Percentiles rank a stretch among this genome's conserved stretches.
Evolutionary conservation across 495 filamentous ascomycete species (phyloP).

Genomic region (Tetracladium setigerum): DNA sequence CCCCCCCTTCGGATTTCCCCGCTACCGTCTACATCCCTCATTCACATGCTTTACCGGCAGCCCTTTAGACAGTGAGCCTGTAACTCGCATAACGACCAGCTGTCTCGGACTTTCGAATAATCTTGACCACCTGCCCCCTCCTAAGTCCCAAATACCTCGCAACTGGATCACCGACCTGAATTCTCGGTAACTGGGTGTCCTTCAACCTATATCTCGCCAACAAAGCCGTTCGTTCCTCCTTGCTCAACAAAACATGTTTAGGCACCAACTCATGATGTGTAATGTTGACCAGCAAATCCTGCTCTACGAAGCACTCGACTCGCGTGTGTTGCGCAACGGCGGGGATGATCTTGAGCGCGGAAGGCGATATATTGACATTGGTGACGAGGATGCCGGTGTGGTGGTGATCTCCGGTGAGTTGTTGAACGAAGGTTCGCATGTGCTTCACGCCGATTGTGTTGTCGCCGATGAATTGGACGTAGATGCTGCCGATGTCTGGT

Average conservation of each 20-base stretch:
- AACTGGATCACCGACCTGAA: constrained; percentile 85
- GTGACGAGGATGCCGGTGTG: constrained; percentile 86
- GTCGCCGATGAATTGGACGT: constrained; percentile 84
- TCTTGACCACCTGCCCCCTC: constrained; percentile 96
- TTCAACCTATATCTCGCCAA: constrained; percentile 87
- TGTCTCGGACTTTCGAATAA: constrained; percentile 77
- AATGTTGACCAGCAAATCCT: constrained; percentile 95
- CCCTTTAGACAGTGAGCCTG: constrained; percentile 41
- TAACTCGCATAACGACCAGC: constrained; percentile 76
- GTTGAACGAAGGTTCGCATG: constrained; percentile 79
- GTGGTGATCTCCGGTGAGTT: constrained; percentile 68
- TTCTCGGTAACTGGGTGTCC: constrained; percentile 92
- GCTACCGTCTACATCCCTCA: no score
- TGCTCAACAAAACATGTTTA: constrained; percentile 81
- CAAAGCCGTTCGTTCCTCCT: constrained; percentile 78
- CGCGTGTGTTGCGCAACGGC: constrained; percentile 58
- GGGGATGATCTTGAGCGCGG: constrained; percentile 77
- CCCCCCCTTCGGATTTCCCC: no score
- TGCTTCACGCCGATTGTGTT: constrained; percentile 78
- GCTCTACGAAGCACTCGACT: constrained; percentile 91
- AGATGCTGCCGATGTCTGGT: constrained; percentile 76
- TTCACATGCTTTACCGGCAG: no score
- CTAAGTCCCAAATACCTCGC: constrained; percentile 86
- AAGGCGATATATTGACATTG: constrained; percentile 68
- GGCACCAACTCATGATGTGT: constrained; percentile 96